These are phyloP conservation scores for Metschnikowia bowlesiae DNA, from an alignment of 805 yeast genomes.

Conservation along the genomic window DNA sequence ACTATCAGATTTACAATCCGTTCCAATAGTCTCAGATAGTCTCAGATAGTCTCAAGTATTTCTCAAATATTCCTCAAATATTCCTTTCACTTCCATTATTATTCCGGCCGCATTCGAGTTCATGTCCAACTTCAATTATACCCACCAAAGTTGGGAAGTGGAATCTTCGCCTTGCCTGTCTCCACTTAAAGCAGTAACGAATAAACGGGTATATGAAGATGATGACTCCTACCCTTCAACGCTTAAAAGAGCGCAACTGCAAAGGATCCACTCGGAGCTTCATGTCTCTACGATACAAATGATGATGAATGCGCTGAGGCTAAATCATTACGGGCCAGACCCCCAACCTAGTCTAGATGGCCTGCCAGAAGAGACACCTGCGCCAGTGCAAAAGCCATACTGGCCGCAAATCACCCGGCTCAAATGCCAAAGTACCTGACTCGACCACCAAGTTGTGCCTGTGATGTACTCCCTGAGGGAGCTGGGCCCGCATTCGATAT, in stretches of 20 bases:
- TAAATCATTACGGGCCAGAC: background rate
- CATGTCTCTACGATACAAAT: constrained; percentile 28
- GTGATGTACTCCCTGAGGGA: background rate
- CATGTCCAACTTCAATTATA: background rate
- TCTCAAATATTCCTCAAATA: too few species aligned
- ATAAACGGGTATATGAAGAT: constrained; percentile 15
- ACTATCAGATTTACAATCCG: too few species aligned
- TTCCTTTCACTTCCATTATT: background rate
- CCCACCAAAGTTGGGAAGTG: background rate
- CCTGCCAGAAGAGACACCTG: background rate
- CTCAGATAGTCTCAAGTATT: too few species aligned
- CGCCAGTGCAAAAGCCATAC: constrained; percentile 12
- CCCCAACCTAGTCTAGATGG: background rate
- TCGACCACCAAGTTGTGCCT: background rate
- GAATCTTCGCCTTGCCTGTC: constrained; percentile 1
- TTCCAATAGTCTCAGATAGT: too few species aligned
- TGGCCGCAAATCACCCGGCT: constrained; percentile 13
- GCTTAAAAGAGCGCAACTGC: constrained; percentile 21
- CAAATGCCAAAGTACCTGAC: background rate
- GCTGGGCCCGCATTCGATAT: too few species aligned
- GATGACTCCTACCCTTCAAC: background rate
- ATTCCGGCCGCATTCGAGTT: background rate
- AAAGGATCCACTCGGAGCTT: constrained; percentile 27
- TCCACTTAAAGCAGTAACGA: constrained; percentile 4
- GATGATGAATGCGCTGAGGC: constrained; percentile 29